Conservation (phyloP, 139 green algal genomes). For the Picochlorum sp. region DNA sequence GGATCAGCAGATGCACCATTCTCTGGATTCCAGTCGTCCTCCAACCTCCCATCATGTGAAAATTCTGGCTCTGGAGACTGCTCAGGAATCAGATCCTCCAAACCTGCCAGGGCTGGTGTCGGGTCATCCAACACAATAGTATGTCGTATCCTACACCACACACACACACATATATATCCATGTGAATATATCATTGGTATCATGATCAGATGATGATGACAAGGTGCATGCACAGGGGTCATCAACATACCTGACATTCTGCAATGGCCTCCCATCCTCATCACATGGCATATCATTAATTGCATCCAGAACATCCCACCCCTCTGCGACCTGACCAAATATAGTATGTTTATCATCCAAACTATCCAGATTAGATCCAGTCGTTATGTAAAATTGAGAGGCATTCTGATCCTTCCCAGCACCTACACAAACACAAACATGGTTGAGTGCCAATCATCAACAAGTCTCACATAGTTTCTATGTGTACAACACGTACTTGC, state of each 20-base stretch:
- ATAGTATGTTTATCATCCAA: constrained; percentile 93
- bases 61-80: constrained; percentile 60
- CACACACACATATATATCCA: constrained; percentile 12
- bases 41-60: constrained; percentile 67
- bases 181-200: background rate
- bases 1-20: constrained; percentile 50
- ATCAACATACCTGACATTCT: constrained; percentile 69
- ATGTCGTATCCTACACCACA: constrained; percentile 67
- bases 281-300: constrained; percentile 92
- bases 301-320: constrained; percentile 75
- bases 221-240: constrained; percentile 26
- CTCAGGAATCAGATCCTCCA: constrained; percentile 77
- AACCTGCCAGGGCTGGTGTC: constrained; percentile 71
- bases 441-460: background rate
- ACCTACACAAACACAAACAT: background rate
- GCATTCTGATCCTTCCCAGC: constrained; percentile 63
- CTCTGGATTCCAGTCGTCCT: constrained; percentile 89
- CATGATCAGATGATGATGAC: background rate
- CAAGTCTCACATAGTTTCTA: background rate
- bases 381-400: constrained; percentile 91
- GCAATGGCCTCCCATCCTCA: constrained; percentile 61
- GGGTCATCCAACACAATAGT: constrained; percentile 95
- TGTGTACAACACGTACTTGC: constrained; percentile 38
- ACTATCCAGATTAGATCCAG: constrained; percentile 49
- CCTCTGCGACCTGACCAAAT: constrained; percentile 84